Evolutionary conservation across 2,329 filamentous ascomycete species (phyloP).

Genomic region (Calonectria pauciramosa): DNA sequence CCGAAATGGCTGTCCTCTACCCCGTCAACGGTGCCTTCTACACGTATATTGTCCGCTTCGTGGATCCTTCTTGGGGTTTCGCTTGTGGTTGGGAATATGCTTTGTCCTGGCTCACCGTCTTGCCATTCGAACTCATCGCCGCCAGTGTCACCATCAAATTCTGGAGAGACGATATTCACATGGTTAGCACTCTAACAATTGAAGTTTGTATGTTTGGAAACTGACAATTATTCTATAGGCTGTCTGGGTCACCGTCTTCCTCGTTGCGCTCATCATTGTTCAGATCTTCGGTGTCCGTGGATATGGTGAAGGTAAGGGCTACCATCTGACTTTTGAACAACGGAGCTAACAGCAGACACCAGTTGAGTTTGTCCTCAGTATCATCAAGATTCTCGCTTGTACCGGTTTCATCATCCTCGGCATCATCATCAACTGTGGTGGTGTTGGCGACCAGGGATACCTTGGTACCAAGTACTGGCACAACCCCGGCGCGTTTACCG

Average conservation of each 20-base stretch:
- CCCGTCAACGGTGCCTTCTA: constrained; percentile 94
- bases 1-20: constrained; percentile 91
- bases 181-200: constrained; percentile 43
- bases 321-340: not conserved
- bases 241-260: constrained; percentile 87
- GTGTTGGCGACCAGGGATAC: constrained; percentile 79
- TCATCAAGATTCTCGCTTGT: constrained; percentile 85
- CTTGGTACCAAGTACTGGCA: constrained; percentile 85
- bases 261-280: constrained; percentile 80
- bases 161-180: constrained; percentile 76
- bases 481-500: constrained; percentile 84
- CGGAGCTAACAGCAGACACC: not conserved
- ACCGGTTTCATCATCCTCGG: constrained; percentile 77
- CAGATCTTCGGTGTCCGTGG: constrained; percentile 91
- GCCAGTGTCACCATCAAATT: constrained; percentile 87
- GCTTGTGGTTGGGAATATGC: constrained; percentile 98
- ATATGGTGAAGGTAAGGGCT: constrained; percentile 75
- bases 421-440: constrained; percentile 87
- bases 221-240: constrained; percentile 50
- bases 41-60: constrained; percentile 89
- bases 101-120: constrained; percentile 86
- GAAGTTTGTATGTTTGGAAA: not conserved
- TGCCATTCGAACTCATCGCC: constrained; percentile 89
- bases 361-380: constrained; percentile 87
- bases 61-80: constrained; percentile 95